Percentiles rank a stretch among this genome's conserved stretches.
These are phyloP conservation scores for Psilocybe subaeruginosa DNA, from an alignment of 768 basidiomycete species.

Conservation along the genomic window DNA sequence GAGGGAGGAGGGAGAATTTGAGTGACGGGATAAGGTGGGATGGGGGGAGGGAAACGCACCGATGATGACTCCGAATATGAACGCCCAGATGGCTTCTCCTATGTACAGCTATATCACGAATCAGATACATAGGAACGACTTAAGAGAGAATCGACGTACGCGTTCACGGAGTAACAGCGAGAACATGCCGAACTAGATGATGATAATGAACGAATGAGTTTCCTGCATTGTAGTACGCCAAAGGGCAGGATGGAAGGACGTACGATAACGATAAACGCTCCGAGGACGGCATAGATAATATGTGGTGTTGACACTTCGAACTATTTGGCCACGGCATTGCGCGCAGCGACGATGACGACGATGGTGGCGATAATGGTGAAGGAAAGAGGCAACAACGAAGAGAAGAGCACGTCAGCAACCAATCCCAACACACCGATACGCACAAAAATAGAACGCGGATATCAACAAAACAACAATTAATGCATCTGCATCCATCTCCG, in stretches of 20 bases:
- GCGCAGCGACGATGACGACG: too few species aligned
- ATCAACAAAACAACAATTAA: too few species aligned
- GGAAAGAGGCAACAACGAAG: background rate
- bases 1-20: too few species aligned
- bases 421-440: background rate
- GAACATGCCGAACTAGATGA: constrained; percentile 87
- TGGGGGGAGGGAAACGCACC: constrained; percentile 33
- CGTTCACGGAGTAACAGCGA: constrained; percentile 89
- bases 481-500: background rate
- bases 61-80: constrained; percentile 89
- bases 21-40: too few species aligned
- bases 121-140: constrained; percentile 1
- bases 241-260: background rate
- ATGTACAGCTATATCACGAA: constrained; percentile 68
- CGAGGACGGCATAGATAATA: constrained; percentile 77
- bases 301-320: constrained; percentile 73
- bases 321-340: constrained; percentile 25
- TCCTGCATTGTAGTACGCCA: background rate
- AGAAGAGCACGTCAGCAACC: background rate
- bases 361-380: background rate
- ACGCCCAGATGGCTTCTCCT: constrained; percentile 96
- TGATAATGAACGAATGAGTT: background rate
- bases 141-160: constrained; percentile 39
- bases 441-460: background rate
- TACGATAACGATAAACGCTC: constrained; percentile 85